Evolutionary conservation across 345 rosid genomes (phyloP).

Genomic region (Salix suchowensis): DNA sequence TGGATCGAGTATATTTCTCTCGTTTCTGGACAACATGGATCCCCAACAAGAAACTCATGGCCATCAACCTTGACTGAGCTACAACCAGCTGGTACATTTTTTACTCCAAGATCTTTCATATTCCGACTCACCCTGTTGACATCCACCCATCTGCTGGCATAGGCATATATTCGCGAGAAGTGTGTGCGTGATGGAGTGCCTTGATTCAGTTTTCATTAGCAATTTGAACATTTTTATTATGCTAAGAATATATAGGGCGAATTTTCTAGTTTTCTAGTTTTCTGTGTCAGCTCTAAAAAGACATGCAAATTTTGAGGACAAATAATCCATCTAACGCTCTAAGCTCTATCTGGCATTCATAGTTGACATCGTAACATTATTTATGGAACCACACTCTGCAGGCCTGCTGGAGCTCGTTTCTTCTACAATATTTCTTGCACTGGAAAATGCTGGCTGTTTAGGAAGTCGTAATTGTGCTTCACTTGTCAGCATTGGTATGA

Average conservation of each 20-base stretch:
- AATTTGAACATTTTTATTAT: too few species aligned
- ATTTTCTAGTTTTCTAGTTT: too few species aligned
- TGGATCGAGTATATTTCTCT: constrained; percentile 2
- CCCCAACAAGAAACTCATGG: constrained; percentile 50
- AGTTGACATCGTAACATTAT: too few species aligned
- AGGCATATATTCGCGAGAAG: constrained; percentile 61
- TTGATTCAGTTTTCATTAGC: too few species aligned
- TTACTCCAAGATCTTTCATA: constrained; percentile 70
- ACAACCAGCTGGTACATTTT: constrained; percentile 63
- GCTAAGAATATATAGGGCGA: too few species aligned
- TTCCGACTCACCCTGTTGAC: constrained; percentile 53
- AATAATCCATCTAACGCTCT: too few species aligned
- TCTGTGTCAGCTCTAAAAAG: too few species aligned
- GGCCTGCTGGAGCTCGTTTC: too few species aligned
- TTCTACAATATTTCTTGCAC: too few species aligned
- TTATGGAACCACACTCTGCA: too few species aligned
- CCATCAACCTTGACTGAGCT: constrained; percentile 60
- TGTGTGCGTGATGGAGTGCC: constrained; percentile 34
- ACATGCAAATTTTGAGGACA: too few species aligned
- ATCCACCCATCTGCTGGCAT: constrained; percentile 71
- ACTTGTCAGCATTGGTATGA: neutral
- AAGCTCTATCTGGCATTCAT: too few species aligned
- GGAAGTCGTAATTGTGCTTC: neutral
- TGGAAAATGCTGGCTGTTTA: neutral
- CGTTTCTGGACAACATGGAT: constrained; percentile 30